A percentile compares a stretch with the other conserved stretches of the same genome.
These are phyloP conservation scores for Ceratocystis destructans DNA, from an alignment of 2,329 filamentous ascomycete species.

Conservation along the genomic window DNA sequence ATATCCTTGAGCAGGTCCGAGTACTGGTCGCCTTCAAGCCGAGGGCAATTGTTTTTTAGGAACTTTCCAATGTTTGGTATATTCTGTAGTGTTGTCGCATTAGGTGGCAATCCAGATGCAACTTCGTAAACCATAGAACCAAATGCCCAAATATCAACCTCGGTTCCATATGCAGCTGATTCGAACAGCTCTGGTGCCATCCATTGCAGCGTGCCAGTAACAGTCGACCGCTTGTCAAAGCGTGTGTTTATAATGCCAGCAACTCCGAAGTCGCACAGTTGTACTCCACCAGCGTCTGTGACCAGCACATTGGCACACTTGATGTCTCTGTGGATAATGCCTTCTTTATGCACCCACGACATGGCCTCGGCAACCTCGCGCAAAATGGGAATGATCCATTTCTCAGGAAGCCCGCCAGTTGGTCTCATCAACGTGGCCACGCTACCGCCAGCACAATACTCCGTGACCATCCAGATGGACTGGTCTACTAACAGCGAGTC, in stretches of 20 bases:
- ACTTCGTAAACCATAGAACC: constrained; percentile 55
- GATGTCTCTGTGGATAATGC: constrained; percentile 40
- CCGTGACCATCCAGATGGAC: constrained; percentile 55
- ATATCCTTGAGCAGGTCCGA: constrained; percentile 44
- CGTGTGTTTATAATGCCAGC: constrained; percentile 50
- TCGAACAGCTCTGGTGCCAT: constrained; percentile 53
- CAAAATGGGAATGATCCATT: constrained; percentile 39
- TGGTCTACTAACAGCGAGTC: constrained; percentile 50
- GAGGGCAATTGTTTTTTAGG: constrained; percentile 36
- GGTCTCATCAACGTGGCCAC: constrained; percentile 44
- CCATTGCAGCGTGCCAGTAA: constrained; percentile 55
- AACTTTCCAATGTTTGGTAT: constrained; percentile 32
- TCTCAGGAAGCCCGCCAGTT: constrained; percentile 36
- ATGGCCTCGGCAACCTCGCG: constrained; percentile 37
- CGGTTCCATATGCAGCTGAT: constrained; percentile 39
- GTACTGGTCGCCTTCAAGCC: constrained; percentile 45
- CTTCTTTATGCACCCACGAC: constrained; percentile 37
- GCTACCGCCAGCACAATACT: constrained; percentile 55
- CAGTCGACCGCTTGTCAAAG: constrained; percentile 48
- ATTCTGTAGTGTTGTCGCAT: constrained; percentile 33
- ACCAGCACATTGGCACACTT: constrained; percentile 51
- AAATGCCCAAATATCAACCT: constrained; percentile 55
- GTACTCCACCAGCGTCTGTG: constrained; percentile 48
- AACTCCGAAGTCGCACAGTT: constrained; percentile 55
- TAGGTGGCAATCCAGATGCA: constrained; percentile 49